Conservation (phyloP, 257 asterid genomes). For the Leptodermis oblonga region DNA sequence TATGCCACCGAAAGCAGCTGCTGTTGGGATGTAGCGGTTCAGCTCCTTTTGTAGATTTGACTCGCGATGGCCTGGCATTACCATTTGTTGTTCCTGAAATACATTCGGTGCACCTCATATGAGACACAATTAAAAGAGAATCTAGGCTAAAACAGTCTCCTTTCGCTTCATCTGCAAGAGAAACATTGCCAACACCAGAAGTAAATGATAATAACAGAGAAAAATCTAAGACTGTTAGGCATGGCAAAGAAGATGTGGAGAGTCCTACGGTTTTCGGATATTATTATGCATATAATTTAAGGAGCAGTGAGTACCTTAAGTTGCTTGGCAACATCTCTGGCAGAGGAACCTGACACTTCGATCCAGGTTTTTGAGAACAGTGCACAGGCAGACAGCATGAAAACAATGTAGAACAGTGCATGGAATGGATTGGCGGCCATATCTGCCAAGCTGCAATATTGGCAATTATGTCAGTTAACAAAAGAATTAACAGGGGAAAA, state of each 20-base stretch:
- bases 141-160: not conserved
- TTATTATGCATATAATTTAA: not conserved
- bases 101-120: not conserved
- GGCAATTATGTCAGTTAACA: not conserved
- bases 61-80: conserved; percentile 92
- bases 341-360: conserved; percentile 91
- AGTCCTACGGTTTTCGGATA: too few relatives aligned
- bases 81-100: conserved; percentile 92
- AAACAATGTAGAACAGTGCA: conserved; percentile 71
- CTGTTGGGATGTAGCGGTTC: conserved; percentile 89
- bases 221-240: too few relatives aligned
- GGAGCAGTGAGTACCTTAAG: conserved; percentile 49
- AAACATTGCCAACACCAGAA: too few relatives aligned
- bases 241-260: too few relatives aligned
- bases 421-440: conserved; percentile 83
- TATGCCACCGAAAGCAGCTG: conserved; percentile 90
- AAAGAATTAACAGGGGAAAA: not conserved
- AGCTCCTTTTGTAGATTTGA: conserved; percentile 80
- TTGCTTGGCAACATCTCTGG: conserved; percentile 87
- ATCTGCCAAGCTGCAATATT: conserved; percentile 46
- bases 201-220: not conserved
- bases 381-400: conserved; percentile 90
- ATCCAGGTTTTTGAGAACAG: conserved; percentile 87
- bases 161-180: not conserved
- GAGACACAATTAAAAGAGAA: too few relatives aligned